phyloP scores from a whole-genome alignment of 2,329 filamentous ascomycete species.

The Sporothrix humicola region DNA sequence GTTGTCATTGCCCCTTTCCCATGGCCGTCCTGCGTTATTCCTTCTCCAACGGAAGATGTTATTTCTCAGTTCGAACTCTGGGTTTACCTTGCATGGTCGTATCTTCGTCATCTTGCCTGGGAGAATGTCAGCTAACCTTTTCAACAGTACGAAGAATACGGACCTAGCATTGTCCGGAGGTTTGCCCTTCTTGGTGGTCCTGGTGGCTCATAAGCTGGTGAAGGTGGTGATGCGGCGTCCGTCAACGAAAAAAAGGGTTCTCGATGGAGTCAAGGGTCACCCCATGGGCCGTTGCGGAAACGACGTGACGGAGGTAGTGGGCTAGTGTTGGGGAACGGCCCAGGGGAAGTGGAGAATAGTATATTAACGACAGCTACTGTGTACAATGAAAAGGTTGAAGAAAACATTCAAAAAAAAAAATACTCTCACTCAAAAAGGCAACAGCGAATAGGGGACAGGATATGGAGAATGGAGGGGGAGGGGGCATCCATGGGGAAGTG shows the following conservation, averaged over 20 bases:
- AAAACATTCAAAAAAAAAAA: background rate
- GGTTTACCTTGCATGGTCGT: background rate
- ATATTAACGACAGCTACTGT: slow-evolving; percentile 1
- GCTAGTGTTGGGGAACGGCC: slow-evolving; percentile 1
- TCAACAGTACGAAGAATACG: slow-evolving; percentile 86
- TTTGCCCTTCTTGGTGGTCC: slow-evolving; percentile 94
- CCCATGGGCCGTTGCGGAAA: background rate
- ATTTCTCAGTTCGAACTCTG: too few species aligned
- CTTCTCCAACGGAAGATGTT: too few species aligned
- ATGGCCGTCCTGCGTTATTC: too few species aligned
- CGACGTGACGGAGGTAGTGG: background rate
- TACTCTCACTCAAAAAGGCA: background rate
- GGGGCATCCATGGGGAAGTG: background rate
- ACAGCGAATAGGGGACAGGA: background rate
- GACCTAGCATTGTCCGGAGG: slow-evolving; percentile 91
- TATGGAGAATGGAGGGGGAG: background rate
- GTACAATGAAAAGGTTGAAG: slow-evolving; percentile 6
- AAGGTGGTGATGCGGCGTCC: background rate
- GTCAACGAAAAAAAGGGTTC: background rate
- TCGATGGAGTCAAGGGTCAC: background rate
- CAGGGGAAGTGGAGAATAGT: slow-evolving; percentile 9
- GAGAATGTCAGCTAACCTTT: slow-evolving; percentile 35
- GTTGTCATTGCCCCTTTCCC: background rate
- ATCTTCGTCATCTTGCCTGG: background rate
- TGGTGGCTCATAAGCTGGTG: slow-evolving; percentile 68